Percentiles rank a stretch among this genome's conserved stretches.
Evolutionary conservation across 148 eudicot species (phyloP).

Genomic region (Drosera capensis): DNA sequence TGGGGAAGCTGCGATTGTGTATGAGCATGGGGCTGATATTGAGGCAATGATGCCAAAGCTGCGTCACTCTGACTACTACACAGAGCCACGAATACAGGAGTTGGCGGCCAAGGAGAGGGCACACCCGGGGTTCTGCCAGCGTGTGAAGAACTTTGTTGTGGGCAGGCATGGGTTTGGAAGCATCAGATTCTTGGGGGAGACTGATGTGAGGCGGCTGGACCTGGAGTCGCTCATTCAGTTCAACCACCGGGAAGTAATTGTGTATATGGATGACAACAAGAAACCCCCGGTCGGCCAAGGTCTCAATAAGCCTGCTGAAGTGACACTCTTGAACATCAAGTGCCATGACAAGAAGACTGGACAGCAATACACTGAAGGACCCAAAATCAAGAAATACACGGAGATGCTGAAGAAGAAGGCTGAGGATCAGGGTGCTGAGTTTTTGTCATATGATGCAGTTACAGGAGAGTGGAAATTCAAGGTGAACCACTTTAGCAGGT

Average conservation of each 20-base stretch:
- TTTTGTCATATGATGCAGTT: slow-evolving; percentile 58
- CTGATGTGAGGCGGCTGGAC: slow-evolving; percentile 84
- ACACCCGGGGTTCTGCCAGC: slow-evolving; percentile 76
- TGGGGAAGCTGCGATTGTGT: slow-evolving; percentile 83
- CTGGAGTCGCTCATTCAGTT: slow-evolving; percentile 72
- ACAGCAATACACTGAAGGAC: slow-evolving; percentile 50
- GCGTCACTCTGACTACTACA: slow-evolving; percentile 79
- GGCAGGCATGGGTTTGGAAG: slow-evolving; percentile 80
- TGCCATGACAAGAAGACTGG: slow-evolving; percentile 72
- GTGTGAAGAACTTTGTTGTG: slow-evolving; percentile 64
- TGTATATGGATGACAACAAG: slow-evolving; percentile 78
- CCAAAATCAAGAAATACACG: slow-evolving; percentile 58
- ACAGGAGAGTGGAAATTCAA: slow-evolving; percentile 91
- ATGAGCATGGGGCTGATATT: slow-evolving; percentile 80
- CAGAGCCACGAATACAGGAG: slow-evolving; percentile 87
- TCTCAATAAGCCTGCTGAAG: slow-evolving; percentile 86
- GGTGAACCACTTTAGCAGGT: slow-evolving; percentile 73
- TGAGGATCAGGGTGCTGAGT: slow-evolving; percentile 82
- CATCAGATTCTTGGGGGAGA: slow-evolving; percentile 84
- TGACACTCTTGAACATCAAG: slow-evolving; percentile 81
- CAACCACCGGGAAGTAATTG: slow-evolving; percentile 74
- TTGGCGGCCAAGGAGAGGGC: slow-evolving; percentile 92
- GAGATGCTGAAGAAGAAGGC: slow-evolving; percentile 85
- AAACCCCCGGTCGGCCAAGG: slow-evolving; percentile 98
- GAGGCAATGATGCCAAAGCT: slow-evolving; percentile 95